Evolutionary conservation across 306 rosid genomes (phyloP), one percentile per base, ranked within the genome.

Genomic region (Bauhinia variegata): DNA sequence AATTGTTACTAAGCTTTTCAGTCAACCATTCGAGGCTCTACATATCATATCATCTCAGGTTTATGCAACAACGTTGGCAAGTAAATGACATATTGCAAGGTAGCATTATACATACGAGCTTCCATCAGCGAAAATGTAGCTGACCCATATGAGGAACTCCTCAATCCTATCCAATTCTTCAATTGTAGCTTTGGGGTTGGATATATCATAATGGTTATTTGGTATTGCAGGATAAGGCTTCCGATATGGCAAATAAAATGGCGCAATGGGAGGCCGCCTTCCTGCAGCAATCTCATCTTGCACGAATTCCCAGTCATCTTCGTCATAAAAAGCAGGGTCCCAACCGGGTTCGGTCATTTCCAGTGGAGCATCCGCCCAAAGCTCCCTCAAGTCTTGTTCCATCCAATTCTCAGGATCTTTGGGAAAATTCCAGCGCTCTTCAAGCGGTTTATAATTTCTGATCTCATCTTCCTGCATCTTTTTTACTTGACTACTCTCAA

Each of bases 151-250:
- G 76, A 93, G 96, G 33, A 90, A 93, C 79, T 89, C 97, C 76
- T 93, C 99, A 78, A 88, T 90, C 85, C 96, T 83, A 80, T 93
- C 99, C 80, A 93, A 68, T 65, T 93, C 99, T 39, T 90, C 88
- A 70, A 93, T 73, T 1, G 79, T 87, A 3, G 79, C 84, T 47
- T 78, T 80, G 4, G 96, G 92, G 34, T 33, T 82, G 2, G 78
- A 10, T 23, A 93, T 65, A 23, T 82, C 91, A 10, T 34, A 16
- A 50, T 83, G 74, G 68, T 90, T 81, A 60, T 78, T 80, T 0
- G 97, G 91, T n/a, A 90, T 70, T 0, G 68, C 76, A 5, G 99
- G 99, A 72, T 70, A 72, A 2, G 68, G 79, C 75, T 74, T 88
- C 58, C 97, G 67, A 12, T 60, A 93, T 0, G 99, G 97, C 30